Percentiles rank a stretch among this genome's conserved stretches.
phyloP scores from a whole-genome alignment of 257 asterid genomes.

The Petrea volubilis region DNA sequence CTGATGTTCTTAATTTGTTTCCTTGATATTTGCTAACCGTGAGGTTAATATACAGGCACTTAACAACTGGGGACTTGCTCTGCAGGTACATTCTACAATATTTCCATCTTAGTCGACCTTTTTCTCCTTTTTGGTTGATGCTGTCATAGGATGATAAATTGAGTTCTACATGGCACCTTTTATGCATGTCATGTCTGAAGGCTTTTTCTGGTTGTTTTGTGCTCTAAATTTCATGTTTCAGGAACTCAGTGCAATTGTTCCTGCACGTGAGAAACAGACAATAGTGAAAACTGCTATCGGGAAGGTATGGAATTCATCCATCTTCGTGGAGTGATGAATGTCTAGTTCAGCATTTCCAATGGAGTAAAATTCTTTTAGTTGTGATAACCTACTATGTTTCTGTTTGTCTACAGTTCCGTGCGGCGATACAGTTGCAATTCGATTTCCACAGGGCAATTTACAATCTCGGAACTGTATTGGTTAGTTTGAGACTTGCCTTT shows the following conservation, averaged over 20 bases:
- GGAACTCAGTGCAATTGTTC: conserved; percentile 99
- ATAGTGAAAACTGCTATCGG: conserved; percentile 93
- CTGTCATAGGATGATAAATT: conserved; percentile 17
- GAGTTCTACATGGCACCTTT: neutral
- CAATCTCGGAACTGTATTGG: conserved; percentile 99
- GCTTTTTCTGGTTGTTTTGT: conserved; percentile 18
- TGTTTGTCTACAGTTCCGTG: conserved; percentile 74
- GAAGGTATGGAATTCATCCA: conserved; percentile 56
- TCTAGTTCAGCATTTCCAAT: neutral
- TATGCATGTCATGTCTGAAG: conserved; percentile 16
- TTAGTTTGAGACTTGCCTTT: conserved; percentile 43
- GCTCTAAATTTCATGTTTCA: conserved; percentile 39
- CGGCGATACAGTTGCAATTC: conserved; percentile 93
- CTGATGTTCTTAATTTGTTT: conserved; percentile 11
- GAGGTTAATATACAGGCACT: conserved; percentile 67
- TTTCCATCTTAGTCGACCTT: conserved; percentile 6
- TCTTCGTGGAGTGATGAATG: conserved; percentile 12
- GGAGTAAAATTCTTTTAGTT: neutral
- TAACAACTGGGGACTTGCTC: conserved; percentile 99
- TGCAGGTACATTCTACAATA: conserved; percentile 64
- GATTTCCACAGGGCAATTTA: conserved; percentile 99
- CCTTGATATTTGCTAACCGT: conserved; percentile 31
- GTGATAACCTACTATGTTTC: conserved; percentile 17
- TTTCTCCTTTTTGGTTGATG: conserved; percentile 1
- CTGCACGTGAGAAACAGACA: conserved; percentile 95